These are phyloP conservation scores for Chlorella sp. DNA, from an alignment of 139 green algal species.

Conservation along the genomic window DNA sequence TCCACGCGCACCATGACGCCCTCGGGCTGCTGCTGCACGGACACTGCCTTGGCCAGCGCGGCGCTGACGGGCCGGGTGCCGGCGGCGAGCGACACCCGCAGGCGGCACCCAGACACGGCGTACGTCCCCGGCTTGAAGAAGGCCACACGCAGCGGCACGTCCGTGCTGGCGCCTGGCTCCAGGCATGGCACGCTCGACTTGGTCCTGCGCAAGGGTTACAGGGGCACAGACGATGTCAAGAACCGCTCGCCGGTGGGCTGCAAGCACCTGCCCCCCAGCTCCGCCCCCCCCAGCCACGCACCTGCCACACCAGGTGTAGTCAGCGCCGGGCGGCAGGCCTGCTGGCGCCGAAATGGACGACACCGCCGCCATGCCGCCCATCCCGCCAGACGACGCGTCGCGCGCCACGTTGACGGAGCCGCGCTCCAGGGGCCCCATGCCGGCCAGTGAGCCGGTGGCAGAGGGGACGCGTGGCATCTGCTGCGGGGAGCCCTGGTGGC, in stretches of 20 bases:
- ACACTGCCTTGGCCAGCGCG: neutral
- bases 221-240: too few relatives aligned
- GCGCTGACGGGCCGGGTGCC: neutral
- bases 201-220: conserved; percentile 6
- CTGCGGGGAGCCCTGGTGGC: too few relatives aligned
- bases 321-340: conserved; percentile 7
- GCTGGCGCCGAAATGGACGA: too few relatives aligned
- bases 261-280: neutral
- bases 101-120: conserved; percentile 1
- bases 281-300: neutral
- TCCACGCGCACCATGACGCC: neutral
- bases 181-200: neutral
- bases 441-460: too few relatives aligned
- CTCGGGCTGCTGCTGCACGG: neutral
- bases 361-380: too few relatives aligned
- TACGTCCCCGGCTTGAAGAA: conserved; percentile 13
- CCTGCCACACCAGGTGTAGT: conserved; percentile 20
- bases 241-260: too few relatives aligned
- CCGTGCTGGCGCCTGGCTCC: neutral
- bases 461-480: too few relatives aligned
- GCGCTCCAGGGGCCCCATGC: too few relatives aligned
- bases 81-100: too few relatives aligned
- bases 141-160: conserved; percentile 8
- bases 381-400: too few relatives aligned
- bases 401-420: too few relatives aligned